Conservation (phyloP, 805 yeast genomes). For the Kodamaea leandrae region DNA sequence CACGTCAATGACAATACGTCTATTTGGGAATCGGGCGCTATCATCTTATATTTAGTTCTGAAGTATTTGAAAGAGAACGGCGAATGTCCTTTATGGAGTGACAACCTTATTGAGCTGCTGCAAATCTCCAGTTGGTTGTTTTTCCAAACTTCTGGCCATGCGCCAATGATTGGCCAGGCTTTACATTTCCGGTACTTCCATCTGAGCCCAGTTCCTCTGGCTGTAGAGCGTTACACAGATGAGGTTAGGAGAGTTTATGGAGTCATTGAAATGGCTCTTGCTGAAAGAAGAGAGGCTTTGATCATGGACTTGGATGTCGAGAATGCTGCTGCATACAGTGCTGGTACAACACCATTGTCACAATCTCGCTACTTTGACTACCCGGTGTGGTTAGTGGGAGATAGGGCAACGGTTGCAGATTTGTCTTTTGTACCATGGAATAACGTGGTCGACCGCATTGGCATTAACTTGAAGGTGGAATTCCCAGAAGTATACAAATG, state of each 20-base stretch:
- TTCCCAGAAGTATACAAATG: conserved; percentile 95
- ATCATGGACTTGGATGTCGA: conserved; percentile 87
- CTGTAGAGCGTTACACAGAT: conserved; percentile 85
- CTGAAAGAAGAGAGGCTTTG: conserved; percentile 86
- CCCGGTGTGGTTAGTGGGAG: conserved; percentile 95
- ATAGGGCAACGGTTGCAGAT: conserved; percentile 77
- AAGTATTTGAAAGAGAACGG: conserved; percentile 62
- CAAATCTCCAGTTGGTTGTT: conserved; percentile 87
- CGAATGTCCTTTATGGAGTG: conserved; percentile 75
- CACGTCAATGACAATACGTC: conserved; percentile 77
- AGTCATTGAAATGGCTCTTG: conserved; percentile 91
- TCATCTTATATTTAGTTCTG: conserved; percentile 76
- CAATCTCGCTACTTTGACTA: conserved; percentile 85
- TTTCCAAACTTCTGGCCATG: conserved; percentile 95
- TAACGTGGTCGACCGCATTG: conserved; percentile 89
- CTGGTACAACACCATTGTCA: conserved; percentile 84
- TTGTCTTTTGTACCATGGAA: conserved; percentile 95
- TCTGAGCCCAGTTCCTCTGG: conserved; percentile 78
- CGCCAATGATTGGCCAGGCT: conserved; percentile 99
- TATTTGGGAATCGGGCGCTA: conserved; percentile 95
- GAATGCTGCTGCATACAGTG: conserved; percentile 81
- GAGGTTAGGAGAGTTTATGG: conserved; percentile 93
- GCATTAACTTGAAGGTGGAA: conserved; percentile 80
- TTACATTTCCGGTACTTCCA: conserved; percentile 91
- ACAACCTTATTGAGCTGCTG: conserved; percentile 72